Base-by-base conservation (phyloP, 2,329 filamentous ascomycete genomes). In the Parafenestella ontariensis region DNA sequence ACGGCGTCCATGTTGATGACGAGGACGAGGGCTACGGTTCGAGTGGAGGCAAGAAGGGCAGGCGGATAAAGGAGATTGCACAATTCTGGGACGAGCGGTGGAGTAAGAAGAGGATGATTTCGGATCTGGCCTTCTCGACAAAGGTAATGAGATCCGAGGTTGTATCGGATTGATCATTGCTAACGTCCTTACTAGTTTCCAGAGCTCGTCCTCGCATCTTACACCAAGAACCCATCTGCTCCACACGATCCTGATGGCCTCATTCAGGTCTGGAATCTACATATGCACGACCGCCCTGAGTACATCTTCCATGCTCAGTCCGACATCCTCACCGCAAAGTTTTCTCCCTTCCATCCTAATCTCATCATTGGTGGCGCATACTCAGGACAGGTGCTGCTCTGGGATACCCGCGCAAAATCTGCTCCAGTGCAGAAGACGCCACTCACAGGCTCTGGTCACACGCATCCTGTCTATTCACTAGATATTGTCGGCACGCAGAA, bases 281-380 rank as follows among this genome's bases (percentile, higher is more conserved):
- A 98, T 76, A 88, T 98, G 74, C 93, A 96, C 66, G 91, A 95
- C 65, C 87, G 95, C 26, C 92, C 95, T 1, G 95, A 99, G 81
- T 98, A 96, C 77, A 89, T 96, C 53, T 97, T 99, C 75, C 93
- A 96, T 68, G 93, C 94, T 9, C 94, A 96, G 57, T 97, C 93
- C 40, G 95, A 99, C 76, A 92, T 99, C 48, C 84, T 99, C 13
- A 91, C 93, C 0, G 95, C 95, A 61, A 96, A 95, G 64, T 99
- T 99, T 78, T 98, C 95, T n/a, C 95, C 95, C 0, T 97, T 97
- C 73, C 95, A 99, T 74, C 94, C 94, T 4, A 97, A 96, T 65
- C 83, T 99, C 49, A 96, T 99, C 68, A 87, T 99, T 57, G 95
- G 95, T 57, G 96, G 96, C 44, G 93, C 94, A 31, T 99, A 99